Evolutionary conservation across 2,329 filamentous ascomycete genomes (phyloP).

Genomic region (Arthrinium puccinioides): DNA sequence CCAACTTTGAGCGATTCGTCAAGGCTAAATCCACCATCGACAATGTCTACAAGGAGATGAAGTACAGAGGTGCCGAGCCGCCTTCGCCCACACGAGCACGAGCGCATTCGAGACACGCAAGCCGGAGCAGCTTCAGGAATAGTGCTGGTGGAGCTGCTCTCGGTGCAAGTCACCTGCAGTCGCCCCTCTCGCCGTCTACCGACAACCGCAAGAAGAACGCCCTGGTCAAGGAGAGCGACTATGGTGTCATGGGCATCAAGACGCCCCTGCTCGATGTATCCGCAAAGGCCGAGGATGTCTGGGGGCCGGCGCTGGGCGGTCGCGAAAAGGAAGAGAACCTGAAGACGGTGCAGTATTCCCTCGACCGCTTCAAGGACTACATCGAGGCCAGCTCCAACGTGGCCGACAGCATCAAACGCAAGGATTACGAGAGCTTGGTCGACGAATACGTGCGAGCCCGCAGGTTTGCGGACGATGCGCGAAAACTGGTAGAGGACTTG

Average conservation of each 20-base stretch:
- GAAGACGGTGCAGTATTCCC: slow-evolving; percentile 65
- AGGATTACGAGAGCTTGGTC: slow-evolving; percentile 81
- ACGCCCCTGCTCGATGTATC: slow-evolving; percentile 80
- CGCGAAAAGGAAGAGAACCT: slow-evolving; percentile 85
- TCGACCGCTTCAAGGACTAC: slow-evolving; percentile 74
- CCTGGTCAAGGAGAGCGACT: slow-evolving; percentile 85
- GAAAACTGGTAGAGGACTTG: slow-evolving; percentile 53
- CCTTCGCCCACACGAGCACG: slow-evolving; percentile 31
- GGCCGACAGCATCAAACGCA: slow-evolving; percentile 78
- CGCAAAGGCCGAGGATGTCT: slow-evolving; percentile 92
- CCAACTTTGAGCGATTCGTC: slow-evolving; percentile 97
- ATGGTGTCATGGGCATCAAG: slow-evolving; percentile 83
- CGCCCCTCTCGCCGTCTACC: slow-evolving; percentile 27
- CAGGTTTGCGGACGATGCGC: slow-evolving; percentile 72
- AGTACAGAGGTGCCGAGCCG: slow-evolving; percentile 55
- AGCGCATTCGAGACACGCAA: slow-evolving; percentile 58
- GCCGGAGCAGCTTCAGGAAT: slow-evolving; percentile 58
- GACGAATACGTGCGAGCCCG: slow-evolving; percentile 83
- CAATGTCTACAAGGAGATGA: slow-evolving; percentile 99
- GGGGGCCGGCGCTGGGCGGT: slow-evolving; percentile 88
- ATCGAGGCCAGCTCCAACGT: slow-evolving; percentile 75
- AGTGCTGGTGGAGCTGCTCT: slow-evolving; percentile 31
- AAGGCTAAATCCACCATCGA: slow-evolving; percentile 96
- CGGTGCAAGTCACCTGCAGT: slow-evolving; percentile 29
- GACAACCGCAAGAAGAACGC: slow-evolving; percentile 79